phyloP scores from a whole-genome alignment of 2,329 filamentous ascomycete genomes.

The Pseudocercospora fuligena region DNA sequence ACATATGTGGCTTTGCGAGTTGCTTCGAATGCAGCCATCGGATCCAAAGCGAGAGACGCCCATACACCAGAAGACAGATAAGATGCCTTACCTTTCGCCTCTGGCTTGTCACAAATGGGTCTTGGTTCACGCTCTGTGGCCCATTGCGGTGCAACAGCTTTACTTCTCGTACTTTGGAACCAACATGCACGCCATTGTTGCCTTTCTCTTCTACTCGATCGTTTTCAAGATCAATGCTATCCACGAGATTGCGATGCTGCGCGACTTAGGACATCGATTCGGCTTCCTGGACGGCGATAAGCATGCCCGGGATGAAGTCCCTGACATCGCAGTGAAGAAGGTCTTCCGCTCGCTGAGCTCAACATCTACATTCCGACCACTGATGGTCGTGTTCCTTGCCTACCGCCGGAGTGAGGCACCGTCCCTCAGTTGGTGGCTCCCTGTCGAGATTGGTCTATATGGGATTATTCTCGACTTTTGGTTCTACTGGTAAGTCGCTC shows the following conservation, averaged over 20 bases:
- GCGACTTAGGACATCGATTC: slow-evolving; percentile 44
- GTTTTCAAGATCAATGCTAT: slow-evolving; percentile 49
- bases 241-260: slow-evolving; percentile 46
- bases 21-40: slow-evolving; percentile 23
- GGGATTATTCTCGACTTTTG: slow-evolving; percentile 52
- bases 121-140: slow-evolving; percentile 44
- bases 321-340: slow-evolving; percentile 38
- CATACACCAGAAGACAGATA: slow-evolving; percentile 48
- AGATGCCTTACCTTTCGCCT: slow-evolving; percentile 46
- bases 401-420: slow-evolving; percentile 18
- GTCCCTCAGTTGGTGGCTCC: slow-evolving; percentile 41
- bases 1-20: slow-evolving; percentile 25
- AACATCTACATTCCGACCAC: slow-evolving; percentile 27
- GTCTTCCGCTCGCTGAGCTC: slow-evolving; percentile 24
- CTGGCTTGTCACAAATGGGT: slow-evolving; percentile 47
- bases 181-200: slow-evolving; percentile 39
- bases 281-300: slow-evolving; percentile 54
- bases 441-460: slow-evolving; percentile 49
- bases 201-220: slow-evolving; percentile 47
- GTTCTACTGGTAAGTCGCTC: slow-evolving; percentile 42
- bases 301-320: slow-evolving; percentile 50
- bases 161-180: slow-evolving; percentile 40
- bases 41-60: slow-evolving; percentile 41
- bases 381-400: slow-evolving; percentile 27
- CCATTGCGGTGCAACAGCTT: slow-evolving; percentile 47